Base-by-base conservation (phyloP, 257 asterid genomes). In the Capsicum pubescens region DNA sequence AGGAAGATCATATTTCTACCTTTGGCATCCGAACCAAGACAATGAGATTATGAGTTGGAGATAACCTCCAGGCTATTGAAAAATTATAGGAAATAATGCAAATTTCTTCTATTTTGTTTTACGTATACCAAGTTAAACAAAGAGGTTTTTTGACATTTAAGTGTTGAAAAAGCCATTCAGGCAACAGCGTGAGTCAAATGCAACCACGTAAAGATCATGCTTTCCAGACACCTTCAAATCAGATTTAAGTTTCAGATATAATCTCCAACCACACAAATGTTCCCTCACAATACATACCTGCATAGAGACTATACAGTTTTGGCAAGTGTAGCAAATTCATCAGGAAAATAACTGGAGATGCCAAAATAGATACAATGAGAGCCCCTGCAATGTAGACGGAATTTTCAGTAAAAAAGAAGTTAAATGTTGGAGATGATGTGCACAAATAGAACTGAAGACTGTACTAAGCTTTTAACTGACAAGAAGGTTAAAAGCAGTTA, bases 261-360 rank as follows among this genome's bases (percentile, higher is more conserved):
- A 74, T 48, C 60, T 74, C 4, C 13, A 72, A 48, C 7, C 60
- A 74, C 46, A 76, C 14, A 76, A 52, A 76, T 76, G 26, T 76
- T 52, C 63, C 63, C 48, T 52, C 63, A 76, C 46, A 52, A 52
- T 76, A 76, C 16, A 85, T 77, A 96, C 99, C 98, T 84, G 94
- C 91, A 85, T 89, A 90, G 83, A 96, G 98, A 88, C 93, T 83
- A 83, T 89, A 94, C 80, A 94, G 86, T 92, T 92, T 96, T 57
- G 98, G 97, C 91, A 93, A 76, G 56, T 92, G 94, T 55, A 94
- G 85, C 88, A 93, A 87, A 88, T 87, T 91, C 84, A 93, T 88
- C 21, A 84, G 77, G 56, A 91, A 83, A 84, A 89, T 93, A 87
- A 90, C 87, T 35, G 99, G 99, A 89, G 97, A 96, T 85, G 97